Percentiles rank a stretch among this genome's conserved stretches.
Conservation (phyloP, 1,284 basidiomycete species). For the Trichosporon coremiiforme region DNA sequence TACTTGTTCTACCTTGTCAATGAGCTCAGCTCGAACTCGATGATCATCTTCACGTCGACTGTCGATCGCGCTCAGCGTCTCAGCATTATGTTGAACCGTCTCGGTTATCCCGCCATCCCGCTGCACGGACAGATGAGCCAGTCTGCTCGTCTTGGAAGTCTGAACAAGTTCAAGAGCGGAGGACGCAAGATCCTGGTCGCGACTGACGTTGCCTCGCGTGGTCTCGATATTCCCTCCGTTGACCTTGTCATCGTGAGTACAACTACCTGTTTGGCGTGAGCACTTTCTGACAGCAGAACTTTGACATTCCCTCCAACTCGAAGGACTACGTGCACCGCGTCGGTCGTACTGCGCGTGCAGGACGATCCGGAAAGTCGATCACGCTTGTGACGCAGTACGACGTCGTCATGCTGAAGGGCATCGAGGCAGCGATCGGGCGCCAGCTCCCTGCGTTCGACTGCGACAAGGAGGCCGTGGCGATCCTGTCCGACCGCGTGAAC, state of each 20-base stretch:
- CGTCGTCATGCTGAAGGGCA: constrained; percentile 92
- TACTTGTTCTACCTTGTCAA: constrained; percentile 89
- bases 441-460: constrained; percentile 90
- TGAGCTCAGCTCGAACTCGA: constrained; percentile 85
- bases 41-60: constrained; percentile 95
- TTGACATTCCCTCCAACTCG: constrained; percentile 95
- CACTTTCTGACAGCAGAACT: constrained; percentile 64
- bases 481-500: constrained; percentile 85
- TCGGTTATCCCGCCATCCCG: constrained; percentile 94
- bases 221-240: constrained; percentile 94
- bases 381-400: constrained; percentile 98
- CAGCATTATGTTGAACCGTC: constrained; percentile 82
- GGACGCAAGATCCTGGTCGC: constrained; percentile 90
- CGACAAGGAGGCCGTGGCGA: constrained; percentile 85
- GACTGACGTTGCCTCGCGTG: constrained; percentile 95
- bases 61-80: constrained; percentile 91
- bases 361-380: constrained; percentile 90
- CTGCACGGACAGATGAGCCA: constrained; percentile 95
- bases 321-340: constrained; percentile 99
- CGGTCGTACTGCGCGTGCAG: constrained; percentile 94
- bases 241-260: constrained; percentile 77
- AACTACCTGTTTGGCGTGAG: too few species aligned
- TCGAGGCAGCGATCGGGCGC: constrained; percentile 87
- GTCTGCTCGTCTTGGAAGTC: constrained; percentile 88
- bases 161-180: constrained; percentile 95